phyloP scores from a whole-genome alignment of 2,329 filamentous ascomycete species.

The Helicocarpus griseus region DNA sequence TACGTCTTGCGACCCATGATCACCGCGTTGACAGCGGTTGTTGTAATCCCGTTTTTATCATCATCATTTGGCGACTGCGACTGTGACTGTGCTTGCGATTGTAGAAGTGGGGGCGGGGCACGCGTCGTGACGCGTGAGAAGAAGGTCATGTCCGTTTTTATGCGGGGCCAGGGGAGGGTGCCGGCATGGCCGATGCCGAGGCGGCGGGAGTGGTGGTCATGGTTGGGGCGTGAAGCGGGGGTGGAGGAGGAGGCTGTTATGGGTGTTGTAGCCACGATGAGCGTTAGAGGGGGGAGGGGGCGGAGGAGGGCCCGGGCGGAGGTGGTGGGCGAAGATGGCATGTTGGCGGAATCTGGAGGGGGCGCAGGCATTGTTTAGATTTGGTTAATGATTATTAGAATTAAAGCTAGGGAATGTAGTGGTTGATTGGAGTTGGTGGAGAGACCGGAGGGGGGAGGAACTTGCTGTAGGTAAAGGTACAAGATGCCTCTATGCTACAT shows the following conservation, averaged over 20 bases:
- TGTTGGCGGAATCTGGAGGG: conserved; percentile 10
- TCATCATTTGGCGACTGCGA: no score
- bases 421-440: background rate
- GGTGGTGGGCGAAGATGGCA: conserved; percentile 13
- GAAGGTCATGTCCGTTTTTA: conserved; percentile 88
- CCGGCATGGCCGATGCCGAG: conserved; percentile 82
- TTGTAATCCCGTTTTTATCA: no score
- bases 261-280: conserved; percentile 79
- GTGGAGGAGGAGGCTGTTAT: conserved; percentile 22
- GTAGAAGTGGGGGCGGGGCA: conserved; percentile 14
- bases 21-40: conserved; percentile 55
- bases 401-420: background rate
- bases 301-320: conserved; percentile 19
- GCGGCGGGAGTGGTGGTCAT: conserved; percentile 53
- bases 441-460: no score
- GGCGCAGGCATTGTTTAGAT: background rate
- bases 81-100: conserved; percentile 6
- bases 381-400: background rate
- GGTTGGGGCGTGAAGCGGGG: conserved; percentile 32
- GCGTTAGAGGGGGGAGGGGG: conserved; percentile 61
- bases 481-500: no score
- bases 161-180: conserved; percentile 75
- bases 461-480: no score
- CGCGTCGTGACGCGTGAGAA: conserved; percentile 84
- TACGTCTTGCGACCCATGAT: conserved; percentile 98